phyloP scores from a whole-genome alignment of 805 yeast genomes.

The Suhomyces canberraensis region DNA sequence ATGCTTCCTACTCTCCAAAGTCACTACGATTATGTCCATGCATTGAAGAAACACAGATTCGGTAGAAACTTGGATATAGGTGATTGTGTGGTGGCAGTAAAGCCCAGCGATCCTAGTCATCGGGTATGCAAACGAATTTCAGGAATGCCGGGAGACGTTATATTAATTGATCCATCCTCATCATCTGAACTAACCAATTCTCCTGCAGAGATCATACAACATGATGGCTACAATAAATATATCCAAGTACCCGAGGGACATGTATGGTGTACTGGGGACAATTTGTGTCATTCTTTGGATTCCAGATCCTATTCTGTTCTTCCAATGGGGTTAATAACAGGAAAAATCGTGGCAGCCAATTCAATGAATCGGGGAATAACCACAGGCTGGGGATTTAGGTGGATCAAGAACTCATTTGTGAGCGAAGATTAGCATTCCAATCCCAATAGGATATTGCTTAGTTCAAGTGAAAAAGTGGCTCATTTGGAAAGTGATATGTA shows the following conservation, averaged over 20 bases:
- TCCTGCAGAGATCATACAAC: conserved; percentile 19
- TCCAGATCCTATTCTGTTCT: conserved; percentile 86
- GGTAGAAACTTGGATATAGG: conserved; percentile 76
- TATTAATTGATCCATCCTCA: conserved; percentile 76
- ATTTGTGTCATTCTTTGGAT: conserved; percentile 80
- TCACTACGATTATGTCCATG: conserved; percentile 74
- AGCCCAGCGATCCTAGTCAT: conserved; percentile 84
- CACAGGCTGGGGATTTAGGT: conserved; percentile 51
- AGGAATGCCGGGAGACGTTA: conserved; percentile 93
- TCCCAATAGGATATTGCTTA: too few species aligned
- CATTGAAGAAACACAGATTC: conserved; percentile 56
- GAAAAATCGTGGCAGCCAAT: conserved; percentile 75
- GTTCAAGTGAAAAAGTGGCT: too few species aligned
- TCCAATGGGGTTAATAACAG: conserved; percentile 85
- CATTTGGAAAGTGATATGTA: too few species aligned
- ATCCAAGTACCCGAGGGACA: conserved; percentile 90
- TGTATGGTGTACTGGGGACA: conserved; percentile 97
- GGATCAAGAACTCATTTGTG: conserved; percentile 50
- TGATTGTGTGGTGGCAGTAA: conserved; percentile 81
- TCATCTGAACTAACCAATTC: conserved; percentile 41
- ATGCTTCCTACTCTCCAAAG: conserved; percentile 89
- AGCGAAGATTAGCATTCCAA: too few species aligned
- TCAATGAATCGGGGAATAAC: conserved; percentile 47
- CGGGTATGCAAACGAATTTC: conserved; percentile 90
- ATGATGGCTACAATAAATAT: conserved; percentile 51